These are phyloP conservation scores for Amanita pseudoporphyria DNA, from an alignment of 768 basidiomycete genomes.

Conservation along the genomic window DNA sequence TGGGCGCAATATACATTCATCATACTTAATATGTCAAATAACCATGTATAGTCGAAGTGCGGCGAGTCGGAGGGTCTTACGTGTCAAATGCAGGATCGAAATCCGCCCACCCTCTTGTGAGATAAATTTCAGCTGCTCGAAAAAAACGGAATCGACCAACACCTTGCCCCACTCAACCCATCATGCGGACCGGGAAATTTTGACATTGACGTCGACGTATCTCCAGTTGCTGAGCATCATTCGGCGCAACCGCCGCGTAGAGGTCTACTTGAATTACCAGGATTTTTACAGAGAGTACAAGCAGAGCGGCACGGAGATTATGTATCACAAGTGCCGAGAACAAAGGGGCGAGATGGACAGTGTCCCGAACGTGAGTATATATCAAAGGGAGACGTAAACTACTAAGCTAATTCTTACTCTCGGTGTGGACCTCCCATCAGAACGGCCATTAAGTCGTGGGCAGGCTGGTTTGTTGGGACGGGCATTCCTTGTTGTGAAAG, in stretches of 20 bases:
- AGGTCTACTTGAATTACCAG: neutral
- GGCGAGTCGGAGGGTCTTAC: neutral
- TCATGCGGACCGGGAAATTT: too few species aligned
- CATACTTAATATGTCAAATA: neutral
- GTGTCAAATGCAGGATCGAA: neutral
- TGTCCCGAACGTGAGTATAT: conserved; percentile 9
- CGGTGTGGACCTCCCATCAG: conserved; percentile 67
- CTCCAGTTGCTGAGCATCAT: too few species aligned
- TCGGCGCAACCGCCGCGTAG: neutral
- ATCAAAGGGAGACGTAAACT: conserved; percentile 3
- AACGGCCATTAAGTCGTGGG: conserved; percentile 76
- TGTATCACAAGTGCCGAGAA: conserved; percentile 2
- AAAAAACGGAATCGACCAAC: too few species aligned
- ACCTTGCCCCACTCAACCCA: too few species aligned
- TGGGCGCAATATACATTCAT: neutral
- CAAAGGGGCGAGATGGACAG: neutral
- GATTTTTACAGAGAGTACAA: neutral
- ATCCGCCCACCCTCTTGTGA: too few species aligned
- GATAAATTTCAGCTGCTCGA: too few species aligned
- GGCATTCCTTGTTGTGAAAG: conserved; percentile 51
- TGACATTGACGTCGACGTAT: neutral
- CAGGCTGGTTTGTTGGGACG: conserved; percentile 40
- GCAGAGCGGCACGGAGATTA: neutral
- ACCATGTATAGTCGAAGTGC: neutral
- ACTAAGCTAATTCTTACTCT: conserved; percentile 34